Conservation (phyloP, 169 alveolate genomes). For the Babesia gibsoni region DNA sequence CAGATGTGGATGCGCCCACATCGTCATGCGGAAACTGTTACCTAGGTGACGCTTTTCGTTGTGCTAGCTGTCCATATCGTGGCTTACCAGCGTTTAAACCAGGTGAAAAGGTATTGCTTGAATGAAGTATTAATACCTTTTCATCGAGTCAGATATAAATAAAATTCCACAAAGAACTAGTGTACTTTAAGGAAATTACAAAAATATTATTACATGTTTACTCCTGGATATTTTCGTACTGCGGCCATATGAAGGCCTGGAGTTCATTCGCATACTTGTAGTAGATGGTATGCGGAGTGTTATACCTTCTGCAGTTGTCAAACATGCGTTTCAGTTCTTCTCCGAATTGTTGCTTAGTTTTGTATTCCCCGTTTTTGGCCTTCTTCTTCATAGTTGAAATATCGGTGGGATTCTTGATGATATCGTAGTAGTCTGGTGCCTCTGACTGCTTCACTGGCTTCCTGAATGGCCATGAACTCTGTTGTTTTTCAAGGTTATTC, state of each 20-base stretch:
- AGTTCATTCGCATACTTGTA: slow-evolving; percentile 94
- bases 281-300: slow-evolving; percentile 91
- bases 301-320: slow-evolving; percentile 92
- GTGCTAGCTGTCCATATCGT: slow-evolving; percentile 90
- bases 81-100: slow-evolving; percentile 94
- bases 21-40: slow-evolving; percentile 89
- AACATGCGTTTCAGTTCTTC: slow-evolving; percentile 92
- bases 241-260: slow-evolving; percentile 90
- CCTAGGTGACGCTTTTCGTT: slow-evolving; percentile 94
- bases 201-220: too few relatives aligned
- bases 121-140: not conserved
- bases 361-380: slow-evolving; percentile 88
- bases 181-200: too few relatives aligned
- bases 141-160: too few relatives aligned
- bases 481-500: slow-evolving; percentile 78
- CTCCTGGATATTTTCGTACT: slow-evolving; percentile 71
- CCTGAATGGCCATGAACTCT: slow-evolving; percentile 91
- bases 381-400: slow-evolving; percentile 88
- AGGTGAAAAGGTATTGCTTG: slow-evolving; percentile 83
- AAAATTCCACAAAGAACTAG: too few relatives aligned
- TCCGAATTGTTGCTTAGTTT: slow-evolving; percentile 86
- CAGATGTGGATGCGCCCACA: slow-evolving; percentile 78
- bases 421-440: slow-evolving; percentile 96
- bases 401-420: slow-evolving; percentile 94
- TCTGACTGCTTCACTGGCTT: slow-evolving; percentile 94